These are phyloP conservation scores for Pythium aristosporum DNA, from an alignment of 352 stramenopile genomes.

Conservation along the genomic window DNA sequence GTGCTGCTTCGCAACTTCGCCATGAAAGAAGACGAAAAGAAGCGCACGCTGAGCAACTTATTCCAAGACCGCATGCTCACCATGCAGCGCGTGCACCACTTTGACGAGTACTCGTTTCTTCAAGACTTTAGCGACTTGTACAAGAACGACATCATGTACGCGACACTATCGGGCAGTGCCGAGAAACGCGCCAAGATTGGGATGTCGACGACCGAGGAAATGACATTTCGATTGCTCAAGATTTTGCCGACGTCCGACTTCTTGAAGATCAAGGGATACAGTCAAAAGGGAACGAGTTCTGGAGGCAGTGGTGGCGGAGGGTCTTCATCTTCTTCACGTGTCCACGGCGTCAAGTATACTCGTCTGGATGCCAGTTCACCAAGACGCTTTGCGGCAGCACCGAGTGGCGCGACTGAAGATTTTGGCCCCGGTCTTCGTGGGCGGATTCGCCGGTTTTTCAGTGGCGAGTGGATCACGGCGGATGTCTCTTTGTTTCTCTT, in stretches of 20 bases:
- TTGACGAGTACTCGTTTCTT: conserved; percentile 76
- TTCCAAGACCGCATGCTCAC: conserved; percentile 81
- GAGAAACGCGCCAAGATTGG: conserved; percentile 61
- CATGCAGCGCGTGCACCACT: conserved; percentile 76
- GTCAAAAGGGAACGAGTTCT: conserved; percentile 13
- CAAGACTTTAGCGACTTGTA: conserved; percentile 78
- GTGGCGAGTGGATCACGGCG: conserved; percentile 69
- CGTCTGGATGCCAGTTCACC: conserved; percentile 21
- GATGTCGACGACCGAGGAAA: conserved; percentile 52
- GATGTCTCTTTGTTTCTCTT: conserved; percentile 83
- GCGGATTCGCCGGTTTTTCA: conserved; percentile 52
- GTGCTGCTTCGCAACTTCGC: conserved; percentile 82
- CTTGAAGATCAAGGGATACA: conserved; percentile 63
- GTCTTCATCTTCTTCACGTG: conserved; percentile 13
- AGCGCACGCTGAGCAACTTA: conserved; percentile 61
- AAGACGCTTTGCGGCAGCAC: background rate
- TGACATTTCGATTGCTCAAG: conserved; percentile 57
- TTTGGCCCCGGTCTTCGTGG: conserved; percentile 23
- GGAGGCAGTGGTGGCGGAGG: background rate
- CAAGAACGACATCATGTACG: conserved; percentile 74
- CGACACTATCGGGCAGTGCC: conserved; percentile 58
- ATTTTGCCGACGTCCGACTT: conserved; percentile 69
- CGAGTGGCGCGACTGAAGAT: conserved; percentile 7
- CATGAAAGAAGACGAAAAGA: conserved; percentile 83
- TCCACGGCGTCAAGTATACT: conserved; percentile 26